Conservation (phyloP, 1,284 basidiomycete genomes). For the Apiotrichum mycotoxinovorans region DNA sequence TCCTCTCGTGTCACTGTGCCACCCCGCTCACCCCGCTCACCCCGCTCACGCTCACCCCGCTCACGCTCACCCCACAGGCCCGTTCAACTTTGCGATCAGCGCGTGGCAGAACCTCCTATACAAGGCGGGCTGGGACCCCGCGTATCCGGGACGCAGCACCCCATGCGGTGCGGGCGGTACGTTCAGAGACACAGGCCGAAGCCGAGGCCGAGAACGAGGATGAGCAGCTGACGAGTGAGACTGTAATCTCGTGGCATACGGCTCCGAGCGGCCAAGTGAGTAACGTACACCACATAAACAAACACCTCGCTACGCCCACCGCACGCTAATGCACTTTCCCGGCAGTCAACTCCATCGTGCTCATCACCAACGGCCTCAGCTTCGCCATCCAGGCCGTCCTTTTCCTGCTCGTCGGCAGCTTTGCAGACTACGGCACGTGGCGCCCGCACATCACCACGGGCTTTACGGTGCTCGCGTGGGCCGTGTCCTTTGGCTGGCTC, state of each 20-base stretch:
- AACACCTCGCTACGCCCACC: no score
- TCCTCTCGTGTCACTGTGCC: neutral
- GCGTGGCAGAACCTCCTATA: conserved; percentile 44
- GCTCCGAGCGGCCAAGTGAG: conserved; percentile 34
- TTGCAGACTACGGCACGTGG: conserved; percentile 30
- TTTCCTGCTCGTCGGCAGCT: conserved; percentile 21
- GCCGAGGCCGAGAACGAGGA: no score
- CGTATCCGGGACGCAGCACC: conserved; percentile 28
- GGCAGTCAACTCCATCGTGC: conserved; percentile 27
- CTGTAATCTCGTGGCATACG: conserved; percentile 36
- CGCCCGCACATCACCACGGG: conserved; percentile 54
- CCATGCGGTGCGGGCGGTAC: conserved; percentile 28
- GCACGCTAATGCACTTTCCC: no score
- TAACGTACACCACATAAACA: no score
- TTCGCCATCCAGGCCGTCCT: conserved; percentile 25
- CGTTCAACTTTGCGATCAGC: conserved; percentile 47
- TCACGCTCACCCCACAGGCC: conserved; percentile 21
- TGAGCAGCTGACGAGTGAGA: no score
- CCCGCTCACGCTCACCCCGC: neutral
- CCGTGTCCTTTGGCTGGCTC: conserved; percentile 54
- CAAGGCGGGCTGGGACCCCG: conserved; percentile 42
- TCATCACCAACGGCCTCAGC: conserved; percentile 24
- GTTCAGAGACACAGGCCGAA: no score
- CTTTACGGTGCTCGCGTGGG: conserved; percentile 73
- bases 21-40: neutral